Conservation (phyloP, 805 yeast genomes). For the Kodamaea kaohsiungensis region DNA sequence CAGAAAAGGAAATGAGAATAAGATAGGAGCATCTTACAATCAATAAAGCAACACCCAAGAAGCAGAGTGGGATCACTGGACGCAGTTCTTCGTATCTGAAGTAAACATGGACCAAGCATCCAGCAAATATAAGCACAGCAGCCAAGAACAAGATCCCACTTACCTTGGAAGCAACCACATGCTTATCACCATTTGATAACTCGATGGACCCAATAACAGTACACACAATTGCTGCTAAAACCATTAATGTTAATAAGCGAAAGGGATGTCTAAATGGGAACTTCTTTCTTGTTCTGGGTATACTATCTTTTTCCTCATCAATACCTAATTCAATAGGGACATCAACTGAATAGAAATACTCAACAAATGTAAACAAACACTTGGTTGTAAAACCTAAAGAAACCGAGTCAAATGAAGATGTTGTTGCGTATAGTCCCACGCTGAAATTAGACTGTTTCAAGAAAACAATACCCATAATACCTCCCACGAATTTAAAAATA, state of each 20-base stretch:
- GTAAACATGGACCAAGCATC: slow-evolving; percentile 1
- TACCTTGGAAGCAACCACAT: neutral
- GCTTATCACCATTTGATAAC: neutral
- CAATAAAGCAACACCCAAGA: neutral
- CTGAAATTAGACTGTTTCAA: neutral
- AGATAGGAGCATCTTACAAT: slow-evolving; percentile 6
- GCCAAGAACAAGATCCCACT: slow-evolving; percentile 8
- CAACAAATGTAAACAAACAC: slow-evolving; percentile 3
- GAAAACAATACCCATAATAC: slow-evolving; percentile 5
- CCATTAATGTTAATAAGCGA: slow-evolving; percentile 2
- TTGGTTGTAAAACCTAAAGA: slow-evolving; percentile 7
- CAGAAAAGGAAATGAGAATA: slow-evolving; percentile 3
- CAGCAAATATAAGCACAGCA: neutral
- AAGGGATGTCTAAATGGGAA: slow-evolving; percentile 6
- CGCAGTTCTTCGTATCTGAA: neutral
- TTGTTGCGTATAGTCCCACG: slow-evolving; percentile 2
- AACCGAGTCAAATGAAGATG: slow-evolving; percentile 4
- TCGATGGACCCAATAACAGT: slow-evolving; percentile 4
- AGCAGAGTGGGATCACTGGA: neutral
- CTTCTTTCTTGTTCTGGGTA: neutral
- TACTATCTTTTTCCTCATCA: neutral
- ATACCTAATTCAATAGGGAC: neutral
- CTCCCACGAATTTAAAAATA: slow-evolving; percentile 4
- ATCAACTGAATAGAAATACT: slow-evolving; percentile 3
- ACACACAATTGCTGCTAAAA: slow-evolving; percentile 5